Evolutionary conservation across 1,139 yeast species (phyloP).

Genomic region (Taphrina populina): DNA sequence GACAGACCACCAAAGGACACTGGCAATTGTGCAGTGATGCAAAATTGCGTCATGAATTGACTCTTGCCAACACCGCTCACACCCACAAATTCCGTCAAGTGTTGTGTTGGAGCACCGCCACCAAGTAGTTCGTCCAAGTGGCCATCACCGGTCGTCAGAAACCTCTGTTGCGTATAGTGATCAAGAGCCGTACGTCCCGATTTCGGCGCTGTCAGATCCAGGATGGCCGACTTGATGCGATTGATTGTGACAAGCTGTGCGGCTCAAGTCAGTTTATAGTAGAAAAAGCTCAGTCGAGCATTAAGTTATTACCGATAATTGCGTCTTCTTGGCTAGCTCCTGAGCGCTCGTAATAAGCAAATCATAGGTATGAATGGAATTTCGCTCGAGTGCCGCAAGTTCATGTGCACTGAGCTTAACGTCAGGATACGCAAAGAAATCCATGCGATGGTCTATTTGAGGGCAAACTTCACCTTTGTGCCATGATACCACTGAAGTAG

Average conservation of each 20-base stretch:
- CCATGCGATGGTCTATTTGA: too few relatives aligned
- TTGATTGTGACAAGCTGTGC: too few relatives aligned
- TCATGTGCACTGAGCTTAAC: conserved; percentile 11
- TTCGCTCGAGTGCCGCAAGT: conserved; percentile 11
- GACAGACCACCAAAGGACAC: conserved; percentile 51
- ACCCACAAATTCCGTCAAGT: conserved; percentile 77
- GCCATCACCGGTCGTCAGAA: conserved; percentile 54
- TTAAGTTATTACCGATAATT: not conserved
- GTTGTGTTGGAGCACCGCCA: conserved; percentile 60
- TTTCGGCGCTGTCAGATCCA: not conserved
- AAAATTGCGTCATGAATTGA: conserved; percentile 65
- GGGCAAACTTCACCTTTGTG: too few relatives aligned
- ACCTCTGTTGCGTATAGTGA: not conserved
- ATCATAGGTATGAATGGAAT: conserved; percentile 13
- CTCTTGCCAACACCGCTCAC: conserved; percentile 79
- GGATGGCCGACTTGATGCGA: conserved; percentile 2
- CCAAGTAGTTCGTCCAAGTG: conserved; percentile 57
- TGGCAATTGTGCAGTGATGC: conserved; percentile 58
- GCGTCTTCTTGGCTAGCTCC: conserved; percentile 11
- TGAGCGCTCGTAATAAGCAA: conserved; percentile 3
- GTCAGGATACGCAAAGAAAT: conserved; percentile 6
- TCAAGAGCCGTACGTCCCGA: conserved; percentile 3
- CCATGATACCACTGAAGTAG: too few relatives aligned
- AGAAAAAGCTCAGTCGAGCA: too few relatives aligned
- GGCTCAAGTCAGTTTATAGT: too few relatives aligned